Evolutionary conservation across 75 land plant species (phyloP), one percentile per base, ranked within the genome.

Genomic region (Gnetum montanum): DNA sequence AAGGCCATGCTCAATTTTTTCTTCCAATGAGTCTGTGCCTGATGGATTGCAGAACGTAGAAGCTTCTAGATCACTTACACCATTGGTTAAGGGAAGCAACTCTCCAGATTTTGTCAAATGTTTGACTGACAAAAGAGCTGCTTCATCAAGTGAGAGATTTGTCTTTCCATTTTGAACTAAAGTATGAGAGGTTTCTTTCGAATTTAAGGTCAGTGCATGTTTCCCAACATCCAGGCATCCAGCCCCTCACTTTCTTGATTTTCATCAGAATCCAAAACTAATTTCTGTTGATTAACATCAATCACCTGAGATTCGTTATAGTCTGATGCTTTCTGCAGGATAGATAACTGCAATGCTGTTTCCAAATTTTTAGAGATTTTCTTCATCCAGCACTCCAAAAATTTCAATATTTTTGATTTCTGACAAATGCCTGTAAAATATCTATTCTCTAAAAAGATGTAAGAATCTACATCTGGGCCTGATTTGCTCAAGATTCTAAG

Each of bases 381-480:
- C 23, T 71, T 86, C 71, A 78, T 75, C 90, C 90, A 86, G 51
- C 85, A 76, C 48, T 73, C 66, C 45, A 86, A 58, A 62, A 78
- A 78, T 52, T 61, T 65, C 57, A 86, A 30, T 50, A 69, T 78
- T 66, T 86, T 86, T 43, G 79, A 70, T 11, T 45, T 68, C 8
- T 37, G 44, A 30, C 46, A 54, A 3, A 35, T 27, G 15, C 49
- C 67, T 12, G 62, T 55, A 45, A 74, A 58, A 59, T 69, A 85
- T 2, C 60, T 36, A 10, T 69, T 72, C 54, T 71, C 78, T 23
- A 85, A 44, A 0, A 62, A 58, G 23, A 68, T 16, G 25, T 34
- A 22, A 2, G 23, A 10, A 35, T 4, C 30, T 11, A 31, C 7
- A 43, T 58, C 45, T 25, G 18, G 18, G 1, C 12, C 12, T 31